phyloP scores from a whole-genome alignment of 1,284 basidiomycete genomes.

The Grifola frondosa region DNA sequence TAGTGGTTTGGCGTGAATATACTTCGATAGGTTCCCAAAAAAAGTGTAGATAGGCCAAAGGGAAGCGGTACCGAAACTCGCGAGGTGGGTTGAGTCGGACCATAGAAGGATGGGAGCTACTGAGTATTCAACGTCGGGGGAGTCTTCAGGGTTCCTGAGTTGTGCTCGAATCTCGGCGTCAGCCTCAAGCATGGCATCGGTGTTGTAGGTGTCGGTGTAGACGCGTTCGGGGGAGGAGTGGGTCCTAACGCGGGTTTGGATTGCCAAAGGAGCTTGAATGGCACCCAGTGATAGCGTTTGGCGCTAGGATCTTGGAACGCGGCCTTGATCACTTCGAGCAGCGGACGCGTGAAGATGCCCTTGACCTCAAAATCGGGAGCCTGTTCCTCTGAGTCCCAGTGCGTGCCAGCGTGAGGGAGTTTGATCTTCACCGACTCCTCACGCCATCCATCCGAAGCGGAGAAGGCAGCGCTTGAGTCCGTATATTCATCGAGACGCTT shows the following conservation, averaged over 20 bases:
- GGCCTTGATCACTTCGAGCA: conserved; percentile 10
- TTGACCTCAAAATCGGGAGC: conserved; percentile 27
- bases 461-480: neutral
- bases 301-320: conserved; percentile 7
- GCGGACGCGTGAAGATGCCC: conserved; percentile 18
- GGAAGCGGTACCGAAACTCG: conserved; percentile 16
- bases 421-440: conserved; percentile 22
- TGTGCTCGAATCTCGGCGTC: conserved; percentile 7
- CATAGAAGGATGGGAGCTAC: conserved; percentile 16
- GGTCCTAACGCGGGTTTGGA: too few relatives aligned
- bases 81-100: conserved; percentile 21
- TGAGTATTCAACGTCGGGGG: conserved; percentile 8
- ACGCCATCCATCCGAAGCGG: conserved; percentile 26
- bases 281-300: neutral
- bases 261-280: too few relatives aligned
- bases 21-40: conserved; percentile 25
- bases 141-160: conserved; percentile 4
- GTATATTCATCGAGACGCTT: conserved; percentile 15
- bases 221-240: too few relatives aligned
- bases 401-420: conserved; percentile 19
- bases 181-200: conserved; percentile 15
- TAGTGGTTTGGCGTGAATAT: conserved; percentile 18
- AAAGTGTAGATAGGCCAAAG: conserved; percentile 7
- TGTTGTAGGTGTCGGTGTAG: too few relatives aligned
- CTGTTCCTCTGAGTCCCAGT: conserved; percentile 18